These are phyloP conservation scores for Halophytophthora polymorphica DNA, from an alignment of 352 stramenopile genomes.

Conservation along the genomic window DNA sequence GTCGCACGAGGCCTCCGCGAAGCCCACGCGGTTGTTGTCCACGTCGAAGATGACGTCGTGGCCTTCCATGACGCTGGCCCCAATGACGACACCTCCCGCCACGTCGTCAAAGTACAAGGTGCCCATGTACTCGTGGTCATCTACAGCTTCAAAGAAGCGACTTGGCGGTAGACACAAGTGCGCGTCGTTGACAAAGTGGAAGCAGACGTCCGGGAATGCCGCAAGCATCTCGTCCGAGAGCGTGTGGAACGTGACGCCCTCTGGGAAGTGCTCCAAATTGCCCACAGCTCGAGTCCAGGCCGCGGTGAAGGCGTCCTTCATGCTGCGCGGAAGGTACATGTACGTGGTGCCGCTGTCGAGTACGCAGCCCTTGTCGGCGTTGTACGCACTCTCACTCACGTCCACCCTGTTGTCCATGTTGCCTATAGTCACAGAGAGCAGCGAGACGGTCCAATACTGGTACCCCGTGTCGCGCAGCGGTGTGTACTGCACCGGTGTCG, in stretches of 20 bases:
- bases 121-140: constrained; percentile 38
- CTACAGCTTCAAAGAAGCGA: constrained; percentile 49
- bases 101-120: constrained; percentile 69
- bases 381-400: constrained; percentile 42
- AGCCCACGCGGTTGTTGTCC: constrained; percentile 65
- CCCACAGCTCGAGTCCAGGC: constrained; percentile 50
- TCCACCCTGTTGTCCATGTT: constrained; percentile 25
- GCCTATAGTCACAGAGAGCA: constrained; percentile 53
- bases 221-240: constrained; percentile 27
- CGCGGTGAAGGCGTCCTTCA: constrained; percentile 31
- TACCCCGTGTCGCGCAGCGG: constrained; percentile 68
- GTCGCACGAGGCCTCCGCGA: constrained; percentile 58
- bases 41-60: constrained; percentile 84
- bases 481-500: constrained; percentile 83
- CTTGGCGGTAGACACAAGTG: constrained; percentile 48
- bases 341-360: constrained; percentile 83
- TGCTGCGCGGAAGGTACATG: constrained; percentile 56
- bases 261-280: constrained; percentile 32
- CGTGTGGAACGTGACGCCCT: constrained; percentile 46
- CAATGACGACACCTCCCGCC: constrained; percentile 69
- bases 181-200: constrained; percentile 60
- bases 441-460: constrained; percentile 77
- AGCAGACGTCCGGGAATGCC: constrained; percentile 57
- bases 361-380: constrained; percentile 63
- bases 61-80: constrained; percentile 54